Percentiles rank a stretch among this genome's conserved stretches.
These are phyloP conservation scores for Alternaria gaisen DNA, from an alignment of 2,329 filamentous ascomycete genomes.

Conservation along the genomic window DNA sequence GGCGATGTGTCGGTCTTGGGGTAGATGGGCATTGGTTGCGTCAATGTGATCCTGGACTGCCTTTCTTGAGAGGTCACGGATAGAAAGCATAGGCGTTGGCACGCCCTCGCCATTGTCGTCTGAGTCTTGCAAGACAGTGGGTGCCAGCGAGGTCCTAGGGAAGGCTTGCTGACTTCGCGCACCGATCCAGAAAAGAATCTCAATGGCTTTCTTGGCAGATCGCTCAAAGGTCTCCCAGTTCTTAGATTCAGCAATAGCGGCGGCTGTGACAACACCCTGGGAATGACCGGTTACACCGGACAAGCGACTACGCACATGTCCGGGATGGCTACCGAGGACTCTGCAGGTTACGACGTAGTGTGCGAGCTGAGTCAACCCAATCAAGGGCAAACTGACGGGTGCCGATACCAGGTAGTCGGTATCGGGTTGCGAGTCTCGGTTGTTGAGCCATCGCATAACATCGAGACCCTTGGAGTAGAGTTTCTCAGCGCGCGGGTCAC, in stretches of 20 bases:
- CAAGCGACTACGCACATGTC: constrained; percentile 83
- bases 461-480: constrained; percentile 97
- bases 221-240: constrained; percentile 93
- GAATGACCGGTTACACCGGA: constrained; percentile 94
- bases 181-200: constrained; percentile 98
- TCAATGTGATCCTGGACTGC: constrained; percentile 97
- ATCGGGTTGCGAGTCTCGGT: constrained; percentile 89
- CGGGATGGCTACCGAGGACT: constrained; percentile 87
- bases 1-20: constrained; percentile 88
- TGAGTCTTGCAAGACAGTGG: constrained; percentile 89
- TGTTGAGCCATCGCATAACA: constrained; percentile 90
- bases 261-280: constrained; percentile 93
- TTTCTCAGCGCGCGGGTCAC: constrained; percentile 88
- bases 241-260: constrained; percentile 86
- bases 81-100: constrained; percentile 97
- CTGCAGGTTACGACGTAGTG: constrained; percentile 96
- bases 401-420: constrained; percentile 72
- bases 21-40: constrained; percentile 95
- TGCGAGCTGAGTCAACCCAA: constrained; percentile 93
- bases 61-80: constrained; percentile 86
- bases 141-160: constrained; percentile 91
- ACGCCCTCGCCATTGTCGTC: constrained; percentile 93
- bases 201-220: constrained; percentile 80
- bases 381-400: constrained; percentile 85
- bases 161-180: constrained; percentile 97